Base-by-base conservation (phyloP, 371 early-diverging fungal species). In the Parasitella parasitica region DNA sequence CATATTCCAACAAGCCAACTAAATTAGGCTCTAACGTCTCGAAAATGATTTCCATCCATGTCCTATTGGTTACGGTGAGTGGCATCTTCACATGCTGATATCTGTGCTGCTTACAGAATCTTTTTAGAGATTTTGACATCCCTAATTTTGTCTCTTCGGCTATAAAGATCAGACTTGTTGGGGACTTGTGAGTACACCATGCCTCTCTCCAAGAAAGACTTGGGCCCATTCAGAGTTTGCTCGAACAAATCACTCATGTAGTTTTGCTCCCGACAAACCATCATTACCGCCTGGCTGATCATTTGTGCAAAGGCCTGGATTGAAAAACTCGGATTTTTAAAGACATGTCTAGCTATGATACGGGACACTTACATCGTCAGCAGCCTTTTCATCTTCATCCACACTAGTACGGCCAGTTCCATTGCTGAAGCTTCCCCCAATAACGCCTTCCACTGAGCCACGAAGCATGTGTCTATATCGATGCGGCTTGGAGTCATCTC, bases 41-140 rank as follows among this genome's bases (percentile, higher is more conserved):
- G 73, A 94, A 96, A 49, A 93, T 76, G 28, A 90, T 82, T 56
- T 94, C 94, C 83, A 95, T 94, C 75, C 88, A 85, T 38, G 85
- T 48, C 32, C 63, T 63, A 16, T 78, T 24, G n/a, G n/a, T n/a
- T n/a, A n/a, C n/a, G n/a, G n/a, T n/a, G n/a, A n/a, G n/a, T n/a
- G n/a, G n/a, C n/a, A n/a, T n/a, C n/a, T n/a, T n/a, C n/a, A n/a
- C n/a, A n/a, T n/a, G n/a, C n/a, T n/a, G n/a, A n/a, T n/a, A n/a
- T n/a, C n/a, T n/a, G n/a, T n/a, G n/a, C n/a, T 1, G 68, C 73
- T 61, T 73, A 83, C 81, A 73, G 52, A 8, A 86, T 71, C 57
- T 78, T 78, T 48, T 90, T 91, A 12, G 87, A 75, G 13, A 80
- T 68, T 61, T 88, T 88, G 22, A 88, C 72, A 63, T 91, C 91